Percentiles rank a stretch among this genome's conserved stretches.
These are phyloP conservation scores for Gossypium mustelinum DNA, from an alignment of 345 rosid genomes.

Conservation along the genomic window DNA sequence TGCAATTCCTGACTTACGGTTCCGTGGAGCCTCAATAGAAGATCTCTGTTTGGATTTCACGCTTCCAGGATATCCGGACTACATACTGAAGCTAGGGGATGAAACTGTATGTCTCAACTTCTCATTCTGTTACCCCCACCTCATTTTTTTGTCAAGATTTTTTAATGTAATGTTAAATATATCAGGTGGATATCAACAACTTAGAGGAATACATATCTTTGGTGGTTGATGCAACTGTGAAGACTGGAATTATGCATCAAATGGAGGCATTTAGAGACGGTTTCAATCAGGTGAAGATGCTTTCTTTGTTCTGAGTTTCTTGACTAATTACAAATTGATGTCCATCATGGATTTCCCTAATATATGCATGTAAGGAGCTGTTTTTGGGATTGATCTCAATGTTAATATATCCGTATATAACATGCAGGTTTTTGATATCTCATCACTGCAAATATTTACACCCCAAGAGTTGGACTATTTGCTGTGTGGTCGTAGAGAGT, in stretches of 20 bases:
- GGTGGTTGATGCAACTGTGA: conserved; percentile 92
- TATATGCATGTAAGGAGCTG: background rate
- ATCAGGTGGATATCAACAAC: conserved; percentile 71
- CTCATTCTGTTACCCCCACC: background rate
- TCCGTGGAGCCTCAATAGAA: conserved; percentile 63
- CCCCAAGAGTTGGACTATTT: conserved; percentile 85
- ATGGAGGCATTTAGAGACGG: conserved; percentile 93
- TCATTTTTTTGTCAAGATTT: background rate
- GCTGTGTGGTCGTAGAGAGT: conserved; percentile 94
- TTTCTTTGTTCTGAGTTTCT: background rate
- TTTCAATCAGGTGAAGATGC: conserved; percentile 76
- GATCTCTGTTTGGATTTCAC: conserved; percentile 92
- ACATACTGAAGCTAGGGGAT: conserved; percentile 69
- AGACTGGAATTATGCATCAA: conserved; percentile 75
- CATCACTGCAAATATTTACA: conserved; percentile 88
- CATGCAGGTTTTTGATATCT: conserved; percentile 82
- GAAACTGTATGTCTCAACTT: conserved; percentile 48
- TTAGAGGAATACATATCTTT: conserved; percentile 80
- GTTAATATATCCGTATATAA: background rate
- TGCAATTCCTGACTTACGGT: conserved; percentile 40
- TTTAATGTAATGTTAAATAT: conserved; percentile 1
- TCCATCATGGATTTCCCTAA: background rate
- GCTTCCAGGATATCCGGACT: conserved; percentile 94
- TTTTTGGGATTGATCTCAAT: background rate
- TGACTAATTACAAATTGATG: background rate